Percentiles rank a stretch among this genome's conserved stretches.
Evolutionary conservation across 2,329 filamentous ascomycete genomes (phyloP).

Genomic region (Fusarium oligoseptatum): DNA sequence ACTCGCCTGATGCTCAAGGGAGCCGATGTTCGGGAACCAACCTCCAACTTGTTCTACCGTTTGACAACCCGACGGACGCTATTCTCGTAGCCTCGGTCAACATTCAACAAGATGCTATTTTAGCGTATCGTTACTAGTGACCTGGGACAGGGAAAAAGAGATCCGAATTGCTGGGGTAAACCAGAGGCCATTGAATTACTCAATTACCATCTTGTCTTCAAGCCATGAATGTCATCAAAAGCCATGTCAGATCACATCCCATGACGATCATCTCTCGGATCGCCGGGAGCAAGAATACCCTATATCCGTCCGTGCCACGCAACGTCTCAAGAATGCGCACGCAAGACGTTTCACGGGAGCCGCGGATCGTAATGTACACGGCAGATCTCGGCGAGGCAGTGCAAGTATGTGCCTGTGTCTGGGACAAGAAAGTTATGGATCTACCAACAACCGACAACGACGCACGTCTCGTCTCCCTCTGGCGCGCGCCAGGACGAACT

Average conservation of each 20-base stretch:
- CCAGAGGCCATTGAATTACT: not conserved
- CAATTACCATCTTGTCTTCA: not conserved
- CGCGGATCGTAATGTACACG: slow-evolving; percentile 36
- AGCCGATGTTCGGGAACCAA: not conserved
- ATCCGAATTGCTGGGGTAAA: not conserved
- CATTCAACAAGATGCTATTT: not conserved
- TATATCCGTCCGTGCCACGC: slow-evolving; percentile 31
- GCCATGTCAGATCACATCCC: not conserved
- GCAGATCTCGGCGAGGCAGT: slow-evolving; percentile 11
- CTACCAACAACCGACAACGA: slow-evolving; percentile 9
- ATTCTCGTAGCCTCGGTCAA: not conserved
- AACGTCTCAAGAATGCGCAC: slow-evolving; percentile 37
- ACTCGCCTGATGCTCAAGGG: not conserved
- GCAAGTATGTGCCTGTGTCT: not conserved
- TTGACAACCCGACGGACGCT: not conserved
- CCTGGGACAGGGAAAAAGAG: not conserved
- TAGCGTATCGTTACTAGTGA: not conserved
- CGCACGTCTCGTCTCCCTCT: slow-evolving; percentile 8
- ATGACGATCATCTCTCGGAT: slow-evolving; percentile 6
- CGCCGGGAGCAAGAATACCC: slow-evolving; percentile 19
- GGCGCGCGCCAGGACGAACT: slow-evolving; percentile 19
- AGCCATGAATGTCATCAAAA: not conserved
- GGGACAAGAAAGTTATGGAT: slow-evolving; percentile 22
- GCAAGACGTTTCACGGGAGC: slow-evolving; percentile 29
- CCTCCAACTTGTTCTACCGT: not conserved